Evolutionary conservation across 768 basidiomycete species (phyloP).

Genomic region (Chalciporus piperatus): DNA sequence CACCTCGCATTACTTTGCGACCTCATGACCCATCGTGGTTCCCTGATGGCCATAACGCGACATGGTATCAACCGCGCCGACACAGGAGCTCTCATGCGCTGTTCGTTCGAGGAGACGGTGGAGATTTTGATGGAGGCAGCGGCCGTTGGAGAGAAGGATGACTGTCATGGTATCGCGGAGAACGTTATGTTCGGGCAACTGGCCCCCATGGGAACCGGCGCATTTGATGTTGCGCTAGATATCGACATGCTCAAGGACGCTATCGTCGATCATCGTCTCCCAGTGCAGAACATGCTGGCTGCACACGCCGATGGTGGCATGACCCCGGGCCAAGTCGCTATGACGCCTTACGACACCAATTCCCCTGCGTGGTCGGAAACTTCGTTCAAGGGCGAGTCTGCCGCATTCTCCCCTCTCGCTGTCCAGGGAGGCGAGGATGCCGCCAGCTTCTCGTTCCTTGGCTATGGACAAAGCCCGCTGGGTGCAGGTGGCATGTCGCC

Average conservation of each 20-base stretch:
- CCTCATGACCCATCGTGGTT: slow-evolving; percentile 94
- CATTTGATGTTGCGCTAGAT: slow-evolving; percentile 94
- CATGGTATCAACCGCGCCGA: slow-evolving; percentile 99
- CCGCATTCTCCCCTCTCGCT: slow-evolving; percentile 94
- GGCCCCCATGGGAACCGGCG: slow-evolving; percentile 99
- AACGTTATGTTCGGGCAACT: slow-evolving; percentile 99
- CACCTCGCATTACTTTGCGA: slow-evolving; percentile 97
- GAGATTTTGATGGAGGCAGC: slow-evolving; percentile 99
- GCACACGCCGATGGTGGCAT: slow-evolving; percentile 83
- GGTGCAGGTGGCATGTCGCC: slow-evolving; percentile 89
- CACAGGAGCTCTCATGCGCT: slow-evolving; percentile 97
- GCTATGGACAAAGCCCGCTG: slow-evolving; percentile 83
- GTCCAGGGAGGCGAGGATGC: slow-evolving; percentile 83
- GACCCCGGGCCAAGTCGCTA: slow-evolving; percentile 87
- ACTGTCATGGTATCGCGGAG: slow-evolving; percentile 98
- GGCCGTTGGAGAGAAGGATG: slow-evolving; percentile 96
- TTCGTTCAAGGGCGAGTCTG: slow-evolving; percentile 77
- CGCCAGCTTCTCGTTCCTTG: slow-evolving; percentile 68
- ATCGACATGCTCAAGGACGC: slow-evolving; percentile 99
- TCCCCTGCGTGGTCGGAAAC: slow-evolving; percentile 81
- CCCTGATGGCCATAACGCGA: slow-evolving; percentile 97
- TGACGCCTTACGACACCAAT: slow-evolving; percentile 96
- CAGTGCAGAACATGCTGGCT: slow-evolving; percentile 76
- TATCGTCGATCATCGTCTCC: slow-evolving; percentile 92
- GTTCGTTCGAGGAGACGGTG: slow-evolving; percentile 99